Evolutionary conservation across 306 rosid species (phyloP), one percentile per base, ranked within the genome.

Genomic region (Malus sylvestris): DNA sequence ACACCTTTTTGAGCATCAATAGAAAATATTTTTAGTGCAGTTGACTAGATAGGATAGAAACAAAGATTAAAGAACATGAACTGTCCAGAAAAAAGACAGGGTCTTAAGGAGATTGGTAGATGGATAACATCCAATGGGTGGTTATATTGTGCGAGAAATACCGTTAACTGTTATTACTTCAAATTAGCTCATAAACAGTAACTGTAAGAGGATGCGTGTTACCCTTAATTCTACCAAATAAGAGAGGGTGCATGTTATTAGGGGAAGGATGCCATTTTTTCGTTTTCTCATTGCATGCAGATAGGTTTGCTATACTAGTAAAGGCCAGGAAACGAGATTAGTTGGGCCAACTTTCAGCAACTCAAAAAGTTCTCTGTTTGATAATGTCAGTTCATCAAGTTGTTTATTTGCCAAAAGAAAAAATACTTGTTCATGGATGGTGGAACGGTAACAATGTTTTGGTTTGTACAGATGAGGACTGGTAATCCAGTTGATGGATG

Each of bases 401-500:
- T 71, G 1, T 71, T 27, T 53, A 22, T 76, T 25, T 9, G 20
- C 16, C 30, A 9, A n/a, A 59, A 23, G 3, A 22, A 25, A 23
- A 62, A 11, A 61, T 4, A 5, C 6, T 72, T 60, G 6, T 64
- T 32, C 52, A 20, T 71, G 52, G 75, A 59, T 18, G 74, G 70
- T 57, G 69, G 42, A 81, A 78, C 44, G 86, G 83, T 93, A 76
- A 80, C 66, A 49, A 67, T 76, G 38, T 78, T 77, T 85, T 80
- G 82, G 78, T 82, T 77, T 76, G 27, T 90, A 81, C 75, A 95
- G 99, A 92, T 88, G 96, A 95, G 97, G 25, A 90, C 97, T 13
- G 99, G 99, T 46, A 79, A 72, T 77, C 81, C 97, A 79, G 77
- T 83, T 69, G 99, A 95, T 83, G 99, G 97, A 76, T 95, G 99